phyloP scores from a whole-genome alignment of 2,329 filamentous ascomycete species.

The Pezicula neosporulosa region DNA sequence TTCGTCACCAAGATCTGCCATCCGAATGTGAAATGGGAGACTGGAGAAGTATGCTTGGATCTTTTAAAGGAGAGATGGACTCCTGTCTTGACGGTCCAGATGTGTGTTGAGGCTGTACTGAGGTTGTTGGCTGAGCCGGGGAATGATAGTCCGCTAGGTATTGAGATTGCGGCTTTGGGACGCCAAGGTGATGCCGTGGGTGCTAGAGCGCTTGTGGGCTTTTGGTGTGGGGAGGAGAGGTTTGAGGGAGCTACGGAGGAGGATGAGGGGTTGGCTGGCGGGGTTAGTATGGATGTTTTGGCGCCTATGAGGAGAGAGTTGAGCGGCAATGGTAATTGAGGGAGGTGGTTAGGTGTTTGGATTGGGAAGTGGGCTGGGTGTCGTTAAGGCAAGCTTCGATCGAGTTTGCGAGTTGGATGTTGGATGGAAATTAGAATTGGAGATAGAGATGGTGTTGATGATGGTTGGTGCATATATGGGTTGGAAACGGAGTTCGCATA shows the following conservation, averaged over 20 bases:
- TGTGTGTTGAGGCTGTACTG: slow-evolving; percentile 67
- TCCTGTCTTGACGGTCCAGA: slow-evolving; percentile 79
- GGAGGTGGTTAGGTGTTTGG: no score
- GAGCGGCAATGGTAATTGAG: no score
- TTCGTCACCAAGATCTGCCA: slow-evolving; percentile 87
- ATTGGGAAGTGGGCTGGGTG: no score
- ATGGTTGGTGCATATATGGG: no score
- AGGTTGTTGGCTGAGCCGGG: slow-evolving; percentile 67
- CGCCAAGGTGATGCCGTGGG: slow-evolving; percentile 63
- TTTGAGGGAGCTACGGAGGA: slow-evolving; percentile 37
- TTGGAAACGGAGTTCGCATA: no score
- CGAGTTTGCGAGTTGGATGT: no score
- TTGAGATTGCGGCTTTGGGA: slow-evolving; percentile 72
- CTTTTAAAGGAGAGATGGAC: slow-evolving; percentile 79
- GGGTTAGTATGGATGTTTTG: no score
- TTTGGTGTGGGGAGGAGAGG: slow-evolving; percentile 58
- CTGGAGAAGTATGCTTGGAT: slow-evolving; percentile 92
- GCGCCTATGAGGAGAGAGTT: no score
- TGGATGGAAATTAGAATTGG: no score
- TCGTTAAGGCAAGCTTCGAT: no score
- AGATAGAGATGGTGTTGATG: no score
- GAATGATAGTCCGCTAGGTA: slow-evolving; percentile 72
- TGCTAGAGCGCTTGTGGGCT: slow-evolving; percentile 67
- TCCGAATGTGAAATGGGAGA: slow-evolving; percentile 71
- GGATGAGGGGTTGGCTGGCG: no score